These are phyloP conservation scores for Kluyveromyces starmeri DNA, from an alignment of 805 yeast genomes.

Conservation along the genomic window DNA sequence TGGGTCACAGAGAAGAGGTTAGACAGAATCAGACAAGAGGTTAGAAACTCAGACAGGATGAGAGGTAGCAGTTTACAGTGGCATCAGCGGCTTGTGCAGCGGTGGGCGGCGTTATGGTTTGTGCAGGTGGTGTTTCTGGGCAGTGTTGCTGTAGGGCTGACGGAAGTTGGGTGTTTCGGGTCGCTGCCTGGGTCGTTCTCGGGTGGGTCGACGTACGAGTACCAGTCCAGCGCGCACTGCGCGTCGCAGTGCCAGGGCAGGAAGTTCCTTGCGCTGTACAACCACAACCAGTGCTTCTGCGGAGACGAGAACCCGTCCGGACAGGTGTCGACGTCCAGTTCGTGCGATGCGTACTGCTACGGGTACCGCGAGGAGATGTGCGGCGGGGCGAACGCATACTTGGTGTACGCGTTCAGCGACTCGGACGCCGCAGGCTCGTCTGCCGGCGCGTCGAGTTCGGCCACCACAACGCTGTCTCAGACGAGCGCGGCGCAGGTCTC, in stretches of 20 bases:
- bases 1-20: too few species aligned
- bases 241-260: conserved; percentile 15
- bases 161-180: conserved; percentile 21
- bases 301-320: conserved; percentile 19
- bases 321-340: conserved; percentile 11
- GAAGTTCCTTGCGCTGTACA: conserved; percentile 24
- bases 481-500: conserved; percentile 11
- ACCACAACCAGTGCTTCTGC: conserved; percentile 27
- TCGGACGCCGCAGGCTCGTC: conserved; percentile 1
- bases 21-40: too few species aligned
- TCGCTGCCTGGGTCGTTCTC: conserved; percentile 25
- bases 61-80: too few species aligned
- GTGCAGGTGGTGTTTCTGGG: too few species aligned
- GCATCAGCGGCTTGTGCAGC: too few species aligned
- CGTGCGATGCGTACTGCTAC: conserved; percentile 34
- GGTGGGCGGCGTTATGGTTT: too few species aligned
- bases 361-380: conserved; percentile 55
- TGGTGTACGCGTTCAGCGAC: conserved; percentile 32
- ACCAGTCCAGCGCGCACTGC: conserved; percentile 26
- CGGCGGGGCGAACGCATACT: conserved; percentile 47
- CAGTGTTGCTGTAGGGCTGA: conserved; percentile 11
- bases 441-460: conserved; percentile 5
- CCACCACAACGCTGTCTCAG: conserved; percentile 6
- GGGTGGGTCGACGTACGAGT: conserved; percentile 15
- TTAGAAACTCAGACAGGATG: too few species aligned